Base-by-base conservation (phyloP, 2,329 filamentous ascomycete genomes). In the Thermothelomyces thermophilus region DNA sequence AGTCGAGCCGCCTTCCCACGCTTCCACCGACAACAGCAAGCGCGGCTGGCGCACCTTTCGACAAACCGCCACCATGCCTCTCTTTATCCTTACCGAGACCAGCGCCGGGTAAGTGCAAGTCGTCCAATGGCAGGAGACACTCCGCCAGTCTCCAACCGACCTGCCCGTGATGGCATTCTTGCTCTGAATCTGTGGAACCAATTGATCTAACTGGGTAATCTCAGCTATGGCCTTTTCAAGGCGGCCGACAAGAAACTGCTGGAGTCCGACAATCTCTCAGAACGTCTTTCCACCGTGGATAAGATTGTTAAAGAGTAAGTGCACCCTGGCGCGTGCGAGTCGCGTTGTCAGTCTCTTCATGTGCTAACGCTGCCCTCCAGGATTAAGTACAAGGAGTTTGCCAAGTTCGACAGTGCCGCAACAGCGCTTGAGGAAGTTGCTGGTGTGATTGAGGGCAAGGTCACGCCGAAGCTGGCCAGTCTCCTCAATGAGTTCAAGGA, bases 211-310 rank as follows among this genome's bases (percentile, higher is more conserved):
- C 50, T 20, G 10, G n/a, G 22, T 28, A 11, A 40, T 52, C 55
- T 60, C 62, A 95, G 93, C 69, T 97, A 97, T 76, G 93, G 90
- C 71, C 82, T 98, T 69, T 90, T 98, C 76, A 97, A 98, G 79
- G 87, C 91, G 63, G 89, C 90, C 70, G 91, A 97, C 80, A 97
- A 96, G 82, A 97, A 97, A 77, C 80, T 97, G 53, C 77, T 98
- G 59, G 93, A 95, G 71, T 84, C 86, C 64, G 86, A 91, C 71
- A 83, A 90, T 65, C 72, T 95, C 56, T 78, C 80, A 47, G 77
- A 82, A 56, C 83, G 93, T 68, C 77, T 90, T 55, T 79, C 83
- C 58, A 86, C 85, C 53, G 83, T 89, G 31, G 90, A 96, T 70
- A 87, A 87, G 63, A 81, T 95, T 58, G 87, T 89, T 62, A 86